These are phyloP conservation scores for Nephelium lappaceum DNA, from an alignment of 345 rosid species.

Conservation along the genomic window DNA sequence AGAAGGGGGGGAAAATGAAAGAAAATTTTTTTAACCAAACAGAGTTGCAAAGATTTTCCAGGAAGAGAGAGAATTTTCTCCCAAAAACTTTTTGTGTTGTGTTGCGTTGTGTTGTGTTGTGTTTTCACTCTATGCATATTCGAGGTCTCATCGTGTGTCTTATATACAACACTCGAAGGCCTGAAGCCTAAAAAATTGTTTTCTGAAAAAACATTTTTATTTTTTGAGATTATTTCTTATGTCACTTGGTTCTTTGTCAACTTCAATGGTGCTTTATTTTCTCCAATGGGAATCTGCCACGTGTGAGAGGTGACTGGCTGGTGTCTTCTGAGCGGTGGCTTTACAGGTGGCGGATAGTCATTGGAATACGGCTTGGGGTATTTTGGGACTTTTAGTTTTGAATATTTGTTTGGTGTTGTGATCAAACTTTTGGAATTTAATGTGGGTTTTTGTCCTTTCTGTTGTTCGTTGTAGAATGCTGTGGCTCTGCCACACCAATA, in stretches of 20 bases:
- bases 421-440: constrained; percentile 19
- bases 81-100: constrained; percentile 21
- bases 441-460: constrained; percentile 21
- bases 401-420: background rate
- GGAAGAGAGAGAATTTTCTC: background rate
- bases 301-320: constrained; percentile 13
- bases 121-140: constrained; percentile 38
- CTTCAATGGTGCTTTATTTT: constrained; percentile 24
- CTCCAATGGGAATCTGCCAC: constrained; percentile 25
- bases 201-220: background rate
- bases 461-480: background rate
- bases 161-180: constrained; percentile 51
- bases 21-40: constrained; percentile 13
- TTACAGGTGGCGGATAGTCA: constrained; percentile 1
- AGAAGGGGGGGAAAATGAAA: constrained; percentile 6
- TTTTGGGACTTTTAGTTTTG: constrained; percentile 3
- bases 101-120: background rate
- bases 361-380: background rate
- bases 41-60: background rate
- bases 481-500: background rate
- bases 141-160: constrained; percentile 20
- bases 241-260: constrained; percentile 12
- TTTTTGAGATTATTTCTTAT: background rate
- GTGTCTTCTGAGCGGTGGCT: background rate
- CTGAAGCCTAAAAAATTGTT: background rate